A percentile compares a stretch with the other conserved stretches of the same genome.
These are phyloP conservation scores for Firmiana major DNA, from an alignment of 345 rosid genomes.

Conservation along the genomic window DNA sequence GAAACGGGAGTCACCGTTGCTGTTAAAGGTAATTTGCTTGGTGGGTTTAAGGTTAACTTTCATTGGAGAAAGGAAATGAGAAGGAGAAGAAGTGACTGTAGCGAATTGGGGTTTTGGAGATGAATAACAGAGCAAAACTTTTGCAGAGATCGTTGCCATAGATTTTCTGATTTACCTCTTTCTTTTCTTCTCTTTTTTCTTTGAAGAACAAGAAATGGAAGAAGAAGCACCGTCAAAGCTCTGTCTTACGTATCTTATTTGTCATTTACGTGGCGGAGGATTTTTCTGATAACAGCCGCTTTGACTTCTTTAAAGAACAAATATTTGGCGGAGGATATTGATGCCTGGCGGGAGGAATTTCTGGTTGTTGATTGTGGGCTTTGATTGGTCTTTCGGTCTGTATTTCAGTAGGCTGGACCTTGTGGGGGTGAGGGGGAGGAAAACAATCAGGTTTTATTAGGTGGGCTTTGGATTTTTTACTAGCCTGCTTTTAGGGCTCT, in stretches of 20 bases:
- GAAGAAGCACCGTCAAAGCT: not conserved
- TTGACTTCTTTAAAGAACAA: not conserved
- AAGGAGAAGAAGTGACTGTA: not conserved
- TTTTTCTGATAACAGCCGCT: not conserved
- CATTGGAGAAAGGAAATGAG: not conserved
- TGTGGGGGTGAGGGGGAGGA: too few species aligned
- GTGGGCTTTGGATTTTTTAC: not conserved
- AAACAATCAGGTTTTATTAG: not conserved
- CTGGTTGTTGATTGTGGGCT: too few species aligned
- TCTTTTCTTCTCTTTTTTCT: not conserved
- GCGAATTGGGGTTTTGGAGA: not conserved
- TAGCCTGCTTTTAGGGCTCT: not conserved
- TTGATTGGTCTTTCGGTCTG: too few species aligned
- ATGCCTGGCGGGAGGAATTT: too few species aligned
- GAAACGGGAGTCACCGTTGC: constrained; percentile 15
- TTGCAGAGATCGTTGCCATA: not conserved
- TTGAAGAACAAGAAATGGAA: not conserved
- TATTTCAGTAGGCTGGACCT: too few species aligned
- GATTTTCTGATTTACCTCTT: not conserved
- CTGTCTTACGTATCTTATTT: not conserved
- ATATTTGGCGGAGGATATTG: too few species aligned
- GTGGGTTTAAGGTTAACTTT: not conserved
- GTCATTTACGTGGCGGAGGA: not conserved
- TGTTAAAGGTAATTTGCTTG: not conserved
- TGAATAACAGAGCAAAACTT: not conserved